Conservation (phyloP, 495 filamentous ascomycete species). For the Penicillium lividum region DNA sequence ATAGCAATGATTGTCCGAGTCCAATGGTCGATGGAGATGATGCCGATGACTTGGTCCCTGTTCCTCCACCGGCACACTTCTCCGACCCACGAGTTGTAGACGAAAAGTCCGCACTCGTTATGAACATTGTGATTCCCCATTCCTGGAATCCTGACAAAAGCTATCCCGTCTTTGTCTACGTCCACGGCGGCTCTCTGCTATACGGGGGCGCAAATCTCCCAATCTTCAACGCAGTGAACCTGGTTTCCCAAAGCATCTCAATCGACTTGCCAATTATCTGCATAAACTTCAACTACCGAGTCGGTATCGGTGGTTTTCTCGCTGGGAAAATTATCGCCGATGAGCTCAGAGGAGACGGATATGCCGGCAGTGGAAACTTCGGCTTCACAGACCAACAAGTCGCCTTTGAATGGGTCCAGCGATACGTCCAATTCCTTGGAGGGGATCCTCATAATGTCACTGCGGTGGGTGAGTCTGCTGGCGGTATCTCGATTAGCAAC, state of each 20-base stretch:
- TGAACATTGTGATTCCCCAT: conserved; percentile 12
- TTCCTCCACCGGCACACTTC: conserved; percentile 10
- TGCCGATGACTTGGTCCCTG: conserved; percentile 7
- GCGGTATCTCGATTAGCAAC: conserved; percentile 13
- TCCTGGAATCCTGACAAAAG: not conserved
- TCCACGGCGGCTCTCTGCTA: conserved; percentile 15
- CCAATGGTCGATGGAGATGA: conserved; percentile 4
- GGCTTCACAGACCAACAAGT: conserved; percentile 17
- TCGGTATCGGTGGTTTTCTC: conserved; percentile 16
- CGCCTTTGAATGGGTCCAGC: conserved; percentile 10
- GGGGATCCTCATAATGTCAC: conserved; percentile 10
- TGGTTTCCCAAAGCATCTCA: conserved; percentile 11
- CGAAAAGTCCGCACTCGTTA: conserved; percentile 8
- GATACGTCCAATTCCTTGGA: conserved; percentile 9
- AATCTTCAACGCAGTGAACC: conserved; percentile 15
- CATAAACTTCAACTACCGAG: conserved; percentile 16
- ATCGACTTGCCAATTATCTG: conserved; percentile 9
- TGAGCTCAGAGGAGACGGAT: conserved; percentile 8
- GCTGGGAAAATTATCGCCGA: conserved; percentile 4
- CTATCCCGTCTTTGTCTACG: conserved; percentile 9
- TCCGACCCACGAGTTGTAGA: not conserved
- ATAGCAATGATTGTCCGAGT: conserved; percentile 15
- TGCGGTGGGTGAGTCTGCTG: conserved; percentile 13
- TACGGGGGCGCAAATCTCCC: conserved; percentile 11
- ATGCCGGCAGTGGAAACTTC: conserved; percentile 13